Percentiles rank a stretch among this genome's conserved stretches.
These are phyloP conservation scores for Alternaria viburni DNA, from an alignment of 2,329 filamentous ascomycete species.

Conservation along the genomic window DNA sequence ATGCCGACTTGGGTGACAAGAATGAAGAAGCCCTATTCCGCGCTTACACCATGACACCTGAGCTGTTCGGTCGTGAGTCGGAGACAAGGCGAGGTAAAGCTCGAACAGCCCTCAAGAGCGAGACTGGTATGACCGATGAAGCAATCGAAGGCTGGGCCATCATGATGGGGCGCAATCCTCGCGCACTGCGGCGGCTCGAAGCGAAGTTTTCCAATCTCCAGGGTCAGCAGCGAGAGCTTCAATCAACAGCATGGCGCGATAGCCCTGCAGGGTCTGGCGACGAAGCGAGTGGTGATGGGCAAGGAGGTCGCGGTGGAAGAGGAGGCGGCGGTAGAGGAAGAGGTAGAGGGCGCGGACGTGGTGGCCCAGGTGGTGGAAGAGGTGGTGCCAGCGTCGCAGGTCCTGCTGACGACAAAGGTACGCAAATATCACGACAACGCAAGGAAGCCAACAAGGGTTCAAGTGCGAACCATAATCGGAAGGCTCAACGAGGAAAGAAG, in stretches of 20 bases:
- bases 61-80: constrained; percentile 73
- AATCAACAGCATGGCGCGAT: constrained; percentile 66
- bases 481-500: constrained; percentile 70
- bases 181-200: constrained; percentile 72
- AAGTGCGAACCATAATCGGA: constrained; percentile 83
- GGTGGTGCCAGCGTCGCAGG: constrained; percentile 66
- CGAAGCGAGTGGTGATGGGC: constrained; percentile 53
- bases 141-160: constrained; percentile 92
- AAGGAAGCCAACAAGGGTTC: constrained; percentile 86
- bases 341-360: constrained; percentile 43
- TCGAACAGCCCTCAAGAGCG: constrained; percentile 69
- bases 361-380: constrained; percentile 40
- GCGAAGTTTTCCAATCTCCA: constrained; percentile 69
- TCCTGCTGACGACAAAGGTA: constrained; percentile 71
- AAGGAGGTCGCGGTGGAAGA: constrained; percentile 58
- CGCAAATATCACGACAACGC: constrained; percentile 70
- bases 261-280: constrained; percentile 62
- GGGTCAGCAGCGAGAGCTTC: constrained; percentile 70
- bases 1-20: constrained; percentile 62
- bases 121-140: constrained; percentile 91
- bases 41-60: constrained; percentile 69
- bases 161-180: constrained; percentile 78
- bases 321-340: constrained; percentile 45
- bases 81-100: constrained; percentile 69
- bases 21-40: constrained; percentile 77